Base-by-base conservation (phyloP, 345 rosid species). In the Crucihimalaya himalaica region DNA sequence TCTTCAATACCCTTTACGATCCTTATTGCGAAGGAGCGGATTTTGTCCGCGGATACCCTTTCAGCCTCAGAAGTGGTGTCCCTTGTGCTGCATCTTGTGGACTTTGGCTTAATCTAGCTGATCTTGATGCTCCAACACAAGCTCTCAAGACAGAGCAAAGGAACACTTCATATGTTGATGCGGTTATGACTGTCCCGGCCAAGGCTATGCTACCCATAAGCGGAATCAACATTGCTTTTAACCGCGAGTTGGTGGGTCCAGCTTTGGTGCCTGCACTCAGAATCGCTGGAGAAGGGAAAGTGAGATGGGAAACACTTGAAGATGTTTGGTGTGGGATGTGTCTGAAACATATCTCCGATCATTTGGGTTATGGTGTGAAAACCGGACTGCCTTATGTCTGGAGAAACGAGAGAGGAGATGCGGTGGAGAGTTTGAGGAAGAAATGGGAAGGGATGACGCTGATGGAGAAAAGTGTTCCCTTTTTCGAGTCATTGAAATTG, bases 251-350 rank as follows among this genome's bases (percentile, higher is more conserved):
- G 4, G 71, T 94, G 19, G 97, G 97, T 40, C 97, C 98, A 37
- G 86, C 95, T 31, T 61, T 94, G 74, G 61, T 88, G 32, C 98
- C 97, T 18, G 93, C 95, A 19, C 71, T 91, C 79, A 89, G 75
- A 77, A 54, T 94, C 74, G 83, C 87, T 47, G 85, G 86, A 31
- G 98, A 94, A 87, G 98, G 97, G 65, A 91, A 87, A 71, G 66
- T 88, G 39, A 84, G 98, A 71, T 94, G 97, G 96, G 98, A 94
- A 80, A 94, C 98, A 15, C 85, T 89, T 72, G 98, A 88, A 81
- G 98, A 94, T 75, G 84, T 94, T 29, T 91, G 98, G 98, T 77
- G 85, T 53, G 97, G 98, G 65, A 91, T 93, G 97, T 93, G 98
- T 68, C 79, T 81, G 67, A 94, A 94, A 80, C 90, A 83, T 43